A percentile compares a stretch with the other conserved stretches of the same genome.
phyloP scores from a whole-genome alignment of 2,329 filamentous ascomycete species.

The Septoria linicola region DNA sequence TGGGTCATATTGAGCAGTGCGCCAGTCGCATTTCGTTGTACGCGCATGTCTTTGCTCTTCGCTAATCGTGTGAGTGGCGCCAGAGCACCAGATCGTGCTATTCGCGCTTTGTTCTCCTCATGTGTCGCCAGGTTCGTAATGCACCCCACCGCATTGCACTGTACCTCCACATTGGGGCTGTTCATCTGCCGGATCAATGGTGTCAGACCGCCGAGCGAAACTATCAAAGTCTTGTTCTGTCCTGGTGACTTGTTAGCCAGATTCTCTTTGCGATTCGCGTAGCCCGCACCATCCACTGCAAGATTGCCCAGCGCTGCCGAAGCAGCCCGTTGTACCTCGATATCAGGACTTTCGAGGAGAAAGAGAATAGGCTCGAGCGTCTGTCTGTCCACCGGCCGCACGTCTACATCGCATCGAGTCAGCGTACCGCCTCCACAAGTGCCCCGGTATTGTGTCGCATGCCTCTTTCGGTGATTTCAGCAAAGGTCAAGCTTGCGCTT shows the following conservation, averaged over 20 bases:
- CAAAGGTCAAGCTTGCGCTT: constrained; percentile 96
- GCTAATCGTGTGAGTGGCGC: constrained; percentile 86
- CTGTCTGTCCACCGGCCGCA: constrained; percentile 89
- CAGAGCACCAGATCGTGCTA: constrained; percentile 89
- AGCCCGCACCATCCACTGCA: constrained; percentile 85
- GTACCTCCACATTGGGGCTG: constrained; percentile 94
- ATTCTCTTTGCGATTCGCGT: constrained; percentile 82
- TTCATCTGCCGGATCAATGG: constrained; percentile 98
- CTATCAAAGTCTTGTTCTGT: constrained; percentile 97
- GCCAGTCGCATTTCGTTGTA: constrained; percentile 95
- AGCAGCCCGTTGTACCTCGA: constrained; percentile 94
- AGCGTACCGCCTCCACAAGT: constrained; percentile 6
- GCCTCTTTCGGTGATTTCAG: constrained; percentile 98
- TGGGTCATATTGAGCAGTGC: constrained; percentile 99
- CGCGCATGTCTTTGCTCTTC: constrained; percentile 97
- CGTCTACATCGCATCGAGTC: constrained; percentile 61
- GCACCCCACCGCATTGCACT: constrained; percentile 98
- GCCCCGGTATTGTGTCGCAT: constrained; percentile 29
- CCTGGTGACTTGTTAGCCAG: constrained; percentile 72
- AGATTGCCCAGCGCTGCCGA: constrained; percentile 95
- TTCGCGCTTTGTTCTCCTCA: constrained; percentile 99
- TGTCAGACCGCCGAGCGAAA: constrained; percentile 82
- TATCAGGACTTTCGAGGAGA: constrained; percentile 89
- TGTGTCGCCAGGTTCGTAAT: constrained; percentile 98
- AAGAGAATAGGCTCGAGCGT: constrained; percentile 95